Base-by-base conservation (phyloP, 1,284 basidiomycete genomes). In the Marasmius oreades region DNA sequence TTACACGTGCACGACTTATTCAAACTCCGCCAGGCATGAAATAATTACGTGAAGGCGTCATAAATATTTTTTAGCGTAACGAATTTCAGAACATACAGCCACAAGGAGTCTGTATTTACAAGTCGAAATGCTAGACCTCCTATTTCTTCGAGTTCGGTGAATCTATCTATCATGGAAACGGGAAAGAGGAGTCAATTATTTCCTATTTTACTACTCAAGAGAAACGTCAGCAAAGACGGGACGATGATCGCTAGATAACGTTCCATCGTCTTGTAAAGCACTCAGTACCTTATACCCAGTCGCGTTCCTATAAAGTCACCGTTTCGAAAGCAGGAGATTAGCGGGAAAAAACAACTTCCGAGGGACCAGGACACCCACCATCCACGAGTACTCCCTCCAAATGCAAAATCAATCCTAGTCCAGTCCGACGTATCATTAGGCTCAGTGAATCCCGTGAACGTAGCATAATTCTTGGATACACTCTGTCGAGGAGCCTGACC, bases 201-300 rank as follows among this genome's bases (percentile, higher is more conserved):
- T 31, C 4, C 28, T 31, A 5, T 10, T 10, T 5, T 31, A 42
- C 5, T 16, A 42, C 14, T 42, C 11, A 7, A 76, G 56, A 4
- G 58, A 57, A 39, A 79, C 56, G 55, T 82, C 79, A 3, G 69
- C 72, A 58, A 80, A 78, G 5, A 82, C 79, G 5, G 79, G 81
- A 1, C 80, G 74, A 63, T 84, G 81, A 61, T 84, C 82, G 58
- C 81, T 83, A 6, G 75, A 75, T 42, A 82, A 70, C n/a, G 79
- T 63, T 1, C 82, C 82, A 59, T 83, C 81, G 57, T 83, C 81
- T 3, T 75, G 72, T 31, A 78, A 66, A 0, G 75, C 71, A 2
- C 72, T 70, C 12, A 69, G 74, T 11, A 81, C 77, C 46, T 72
- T 72, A 59, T 78, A 78, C 6, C 63, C 63, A 28, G 66, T 54